phyloP scores from a whole-genome alignment of 495 filamentous ascomycete genomes.

The Margaritispora aquatica region DNA sequence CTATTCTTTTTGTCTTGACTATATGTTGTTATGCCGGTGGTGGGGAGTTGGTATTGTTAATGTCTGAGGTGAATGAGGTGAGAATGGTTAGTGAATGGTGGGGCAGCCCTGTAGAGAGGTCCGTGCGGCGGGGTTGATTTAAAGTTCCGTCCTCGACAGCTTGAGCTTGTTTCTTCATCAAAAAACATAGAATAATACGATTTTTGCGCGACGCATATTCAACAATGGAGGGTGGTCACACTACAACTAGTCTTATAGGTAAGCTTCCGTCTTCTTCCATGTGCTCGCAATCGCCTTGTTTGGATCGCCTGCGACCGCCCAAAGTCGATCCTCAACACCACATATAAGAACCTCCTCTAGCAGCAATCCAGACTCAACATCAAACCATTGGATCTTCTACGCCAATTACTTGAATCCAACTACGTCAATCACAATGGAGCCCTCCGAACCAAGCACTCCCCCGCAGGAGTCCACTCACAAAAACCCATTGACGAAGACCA shows the following conservation, averaged over 20 bases:
- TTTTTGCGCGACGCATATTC: too few relatives aligned
- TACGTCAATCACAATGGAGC: too few relatives aligned
- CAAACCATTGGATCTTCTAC: too few relatives aligned
- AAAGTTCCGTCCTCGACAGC: not conserved
- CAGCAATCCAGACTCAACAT: not conserved
- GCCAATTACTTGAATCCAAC: too few relatives aligned
- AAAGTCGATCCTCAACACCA: not conserved
- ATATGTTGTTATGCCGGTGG: too few relatives aligned
- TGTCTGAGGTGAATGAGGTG: too few relatives aligned
- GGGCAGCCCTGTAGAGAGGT: not conserved
- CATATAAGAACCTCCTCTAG: not conserved
- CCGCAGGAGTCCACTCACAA: not conserved
- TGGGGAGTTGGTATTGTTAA: too few relatives aligned
- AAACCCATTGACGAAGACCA: not conserved
- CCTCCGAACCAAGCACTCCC: not conserved
- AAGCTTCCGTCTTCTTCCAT: conserved; percentile 3
- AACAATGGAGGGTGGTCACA: conserved; percentile 20
- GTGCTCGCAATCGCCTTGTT: not conserved
- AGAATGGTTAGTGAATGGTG: conserved; percentile 1
- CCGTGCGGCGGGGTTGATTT: conserved; percentile 8
- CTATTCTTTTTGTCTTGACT: not conserved
- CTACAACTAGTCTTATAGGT: conserved; percentile 18
- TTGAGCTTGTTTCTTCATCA: not conserved
- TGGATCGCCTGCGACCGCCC: not conserved
- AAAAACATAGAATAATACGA: too few relatives aligned